Base-by-base conservation (phyloP, 1,139 yeast genomes). In the Geotrichum carabidarum region DNA sequence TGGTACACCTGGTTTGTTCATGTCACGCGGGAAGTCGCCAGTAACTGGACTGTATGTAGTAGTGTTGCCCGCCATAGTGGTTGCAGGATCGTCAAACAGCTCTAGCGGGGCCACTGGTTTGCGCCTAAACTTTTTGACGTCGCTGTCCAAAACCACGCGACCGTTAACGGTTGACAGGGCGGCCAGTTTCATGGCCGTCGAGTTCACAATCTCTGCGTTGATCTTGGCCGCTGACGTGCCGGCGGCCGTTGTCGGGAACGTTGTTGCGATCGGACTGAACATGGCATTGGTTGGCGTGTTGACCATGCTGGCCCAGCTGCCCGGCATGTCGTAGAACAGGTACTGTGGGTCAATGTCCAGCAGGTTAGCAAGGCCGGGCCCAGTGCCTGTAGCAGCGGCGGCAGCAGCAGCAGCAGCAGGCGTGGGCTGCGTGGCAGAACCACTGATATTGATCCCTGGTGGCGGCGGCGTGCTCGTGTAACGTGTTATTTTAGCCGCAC, bases 151-250 rank as follows among this genome's bases (percentile, higher is more conserved):
- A 8, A 15, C 36, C 12, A 44, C 40, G 9, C 53, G 46, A 2
- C 53, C 62, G 22, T 63, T 64, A 3, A 72, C 68, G 45, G 48
- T 32, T 17, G 66, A 64, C 52, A 70, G 58, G 11, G 74, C 73
- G 0, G 74, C 72, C 58, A 71, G 59, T 51, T 70, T 70, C 67
- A 68, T 65, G 17, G 73, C 72, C 6, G 72, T 67, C n/a, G 66
- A 58, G 52, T 60, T 64, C n/a, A 61, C 58, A 42, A 66, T 65
- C 51, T 66, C 68, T n/a, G 60, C 59, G 50, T 59, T 64, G 50
- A 59, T 54, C 50, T 62, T 61, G 41, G 54, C 40, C 2, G 44
- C 52, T 15, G 41, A 51, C 36, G 35, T 51, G 6, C 36, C 42
- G 36, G 47, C 54, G 9, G 36, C 30, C 15, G 42, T 50, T 15